These are phyloP conservation scores for Suhomyces choctaworum DNA, from an alignment of 1,139 yeast genomes.

Conservation along the genomic window DNA sequence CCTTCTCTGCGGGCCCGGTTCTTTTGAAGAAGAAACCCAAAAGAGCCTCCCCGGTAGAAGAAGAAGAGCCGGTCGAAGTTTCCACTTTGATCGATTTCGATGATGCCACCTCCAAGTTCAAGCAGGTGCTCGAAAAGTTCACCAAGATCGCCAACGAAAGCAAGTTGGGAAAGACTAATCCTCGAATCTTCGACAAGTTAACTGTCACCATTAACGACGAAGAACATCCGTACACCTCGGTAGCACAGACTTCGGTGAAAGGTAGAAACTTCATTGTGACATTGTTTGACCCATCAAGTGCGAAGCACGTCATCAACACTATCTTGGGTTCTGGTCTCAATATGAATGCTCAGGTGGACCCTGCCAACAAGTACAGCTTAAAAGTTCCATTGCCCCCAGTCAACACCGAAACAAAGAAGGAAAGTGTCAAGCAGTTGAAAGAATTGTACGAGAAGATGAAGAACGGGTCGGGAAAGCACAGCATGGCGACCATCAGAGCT, in stretches of 20 bases:
- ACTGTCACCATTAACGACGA: conserved; percentile 52
- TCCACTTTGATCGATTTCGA: conserved; percentile 34
- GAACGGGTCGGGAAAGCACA: conserved; percentile 46
- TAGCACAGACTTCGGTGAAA: conserved; percentile 77
- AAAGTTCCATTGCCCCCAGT: conserved; percentile 76
- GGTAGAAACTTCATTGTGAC: conserved; percentile 67
- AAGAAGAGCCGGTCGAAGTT: conserved; percentile 12
- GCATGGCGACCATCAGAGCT: conserved; percentile 59
- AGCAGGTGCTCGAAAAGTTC: conserved; percentile 52
- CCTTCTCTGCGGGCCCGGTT: conserved; percentile 6
- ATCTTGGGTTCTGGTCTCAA: conserved; percentile 69
- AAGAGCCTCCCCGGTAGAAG: conserved; percentile 4
- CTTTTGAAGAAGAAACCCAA: conserved; percentile 19
- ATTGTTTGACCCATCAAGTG: conserved; percentile 77
- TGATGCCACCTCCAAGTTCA: conserved; percentile 48
- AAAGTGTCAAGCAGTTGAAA: conserved; percentile 60
- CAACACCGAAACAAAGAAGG: conserved; percentile 66
- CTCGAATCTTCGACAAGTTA: conserved; percentile 64
- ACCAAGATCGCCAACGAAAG: conserved; percentile 58
- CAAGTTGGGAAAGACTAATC: conserved; percentile 67
- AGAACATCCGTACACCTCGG: conserved; percentile 51
- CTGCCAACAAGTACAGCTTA: conserved; percentile 69
- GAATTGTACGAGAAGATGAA: conserved; percentile 63
- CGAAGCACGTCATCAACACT: conserved; percentile 67
- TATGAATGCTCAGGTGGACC: conserved; percentile 76